These are phyloP conservation scores for Torulaspora quercuum DNA, from an alignment of 805 yeast species.

Conservation along the genomic window DNA sequence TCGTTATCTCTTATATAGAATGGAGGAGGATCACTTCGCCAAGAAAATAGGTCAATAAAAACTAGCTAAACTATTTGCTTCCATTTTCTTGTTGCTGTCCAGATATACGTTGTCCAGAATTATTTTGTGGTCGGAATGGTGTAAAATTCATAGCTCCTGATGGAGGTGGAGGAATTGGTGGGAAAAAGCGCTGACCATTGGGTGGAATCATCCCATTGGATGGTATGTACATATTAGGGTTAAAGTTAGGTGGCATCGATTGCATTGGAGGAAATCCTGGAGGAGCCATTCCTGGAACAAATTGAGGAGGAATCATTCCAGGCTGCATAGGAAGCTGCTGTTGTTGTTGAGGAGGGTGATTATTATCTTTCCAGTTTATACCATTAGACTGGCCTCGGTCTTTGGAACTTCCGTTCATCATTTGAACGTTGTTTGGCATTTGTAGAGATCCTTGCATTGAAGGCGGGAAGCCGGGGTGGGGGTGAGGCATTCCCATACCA, in stretches of 20 bases:
- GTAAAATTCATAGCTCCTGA: conserved; percentile 13
- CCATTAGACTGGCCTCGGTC: conserved; percentile 1
- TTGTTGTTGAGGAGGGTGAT: conserved; percentile 4
- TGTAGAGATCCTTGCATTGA: conserved; percentile 17
- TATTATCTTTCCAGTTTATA: neutral
- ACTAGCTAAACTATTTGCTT: conserved; percentile 10
- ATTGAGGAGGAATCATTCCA: conserved; percentile 22
- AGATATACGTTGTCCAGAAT: too few relatives aligned
- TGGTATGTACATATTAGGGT: conserved; percentile 23
- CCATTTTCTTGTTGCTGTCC: conserved; percentile 10
- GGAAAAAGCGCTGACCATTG: conserved; percentile 23
- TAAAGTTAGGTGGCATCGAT: conserved; percentile 27
- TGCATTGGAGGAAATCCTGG: conserved; percentile 34
- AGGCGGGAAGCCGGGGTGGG: conserved; percentile 21
- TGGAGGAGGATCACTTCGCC: too few relatives aligned
- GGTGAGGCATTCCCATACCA: conserved; percentile 26
- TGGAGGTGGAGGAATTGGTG: conserved; percentile 24
- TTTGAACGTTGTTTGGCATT: conserved; percentile 12
- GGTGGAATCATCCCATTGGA: conserved; percentile 25
- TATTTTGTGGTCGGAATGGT: too few relatives aligned
- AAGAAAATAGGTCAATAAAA: neutral
- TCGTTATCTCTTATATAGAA: conserved; percentile 7
- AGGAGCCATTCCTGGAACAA: conserved; percentile 32
- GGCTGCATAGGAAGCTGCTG: conserved; percentile 16
- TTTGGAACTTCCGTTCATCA: conserved; percentile 8